Evolutionary conservation across 768 basidiomycete species (phyloP), one percentile per base, ranked within the genome.

Genomic region (Termitomyces sp.): DNA sequence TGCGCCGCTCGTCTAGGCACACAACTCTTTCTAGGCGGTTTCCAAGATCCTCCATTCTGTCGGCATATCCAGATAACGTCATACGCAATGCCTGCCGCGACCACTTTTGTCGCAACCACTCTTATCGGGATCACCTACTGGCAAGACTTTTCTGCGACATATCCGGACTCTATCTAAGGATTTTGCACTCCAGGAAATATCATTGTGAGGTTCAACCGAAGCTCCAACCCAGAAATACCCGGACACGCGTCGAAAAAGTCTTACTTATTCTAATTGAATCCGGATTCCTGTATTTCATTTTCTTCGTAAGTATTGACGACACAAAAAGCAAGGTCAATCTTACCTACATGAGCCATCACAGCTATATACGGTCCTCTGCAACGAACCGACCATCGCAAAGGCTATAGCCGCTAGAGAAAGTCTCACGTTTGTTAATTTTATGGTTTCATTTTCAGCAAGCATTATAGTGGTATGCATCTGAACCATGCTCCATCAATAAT

Each of bases 231-330:
- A 23, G 45, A 15, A 39, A 20, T n/a, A 32, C 25, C 7, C n/a
- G 16, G 27, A 51, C 43, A 7, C 32, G 38, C 11, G 55, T 52
- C 12, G 55, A 56, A 29, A 56, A 56, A 20, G 29, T 56, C 13
- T 9, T 56, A n/a, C 31, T 56, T 11, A 15, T 56, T 9, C 27
- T 56, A 13, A 31, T 56, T 6, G 55, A 56, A 45, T 56, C 50
- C 23, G 55, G 50, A 5, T 56, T 56, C n/a, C n/a, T 56, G 18
- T 56, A 56, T 40, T 56, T 52, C 50, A 29, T 56, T 20, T 56
- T 56, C 36, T 56, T 56, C 39, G 55, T 56, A 27, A 36, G 55
- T 46, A 13, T 5, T 12, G 22, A 9, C n/a, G 7, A n/a, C 7
- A 31, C 32, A 5, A 7, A 32, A 27, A 23, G 12, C 5, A 33